These are phyloP conservation scores for Biancaea sappan DNA, from an alignment of 306 rosid genomes.

Conservation along the genomic window DNA sequence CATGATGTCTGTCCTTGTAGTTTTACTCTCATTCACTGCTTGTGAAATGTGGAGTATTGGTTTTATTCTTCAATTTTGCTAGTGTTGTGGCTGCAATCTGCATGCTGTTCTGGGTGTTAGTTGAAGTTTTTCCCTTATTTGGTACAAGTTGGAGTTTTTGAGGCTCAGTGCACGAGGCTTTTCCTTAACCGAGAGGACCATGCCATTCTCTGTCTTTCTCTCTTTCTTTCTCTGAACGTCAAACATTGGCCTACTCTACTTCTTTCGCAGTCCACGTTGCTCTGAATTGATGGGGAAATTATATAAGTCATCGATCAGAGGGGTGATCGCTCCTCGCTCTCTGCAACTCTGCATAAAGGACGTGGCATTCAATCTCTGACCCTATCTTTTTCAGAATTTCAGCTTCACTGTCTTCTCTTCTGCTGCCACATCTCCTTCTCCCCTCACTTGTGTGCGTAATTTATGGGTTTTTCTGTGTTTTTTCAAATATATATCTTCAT, in stretches of 20 bases:
- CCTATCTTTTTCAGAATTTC: slow-evolving; percentile 50
- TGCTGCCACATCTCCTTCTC: slow-evolving; percentile 42
- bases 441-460: no score
- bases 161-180: slow-evolving; percentile 45
- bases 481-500: not conserved
- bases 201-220: slow-evolving; percentile 7
- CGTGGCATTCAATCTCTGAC: slow-evolving; percentile 72
- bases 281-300: slow-evolving; percentile 27
- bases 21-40: no score
- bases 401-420: slow-evolving; percentile 43
- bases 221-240: slow-evolving; percentile 13
- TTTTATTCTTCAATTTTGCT: slow-evolving; percentile 23
- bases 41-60: slow-evolving; percentile 20
- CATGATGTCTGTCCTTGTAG: slow-evolving; percentile 6
- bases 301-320: slow-evolving; percentile 20
- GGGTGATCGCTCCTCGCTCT: not conserved
- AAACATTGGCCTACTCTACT: slow-evolving; percentile 12
- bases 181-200: slow-evolving; percentile 28
- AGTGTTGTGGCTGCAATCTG: slow-evolving; percentile 4
- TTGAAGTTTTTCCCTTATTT: slow-evolving; percentile 14
- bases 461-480: no score
- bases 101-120: slow-evolving; percentile 8
- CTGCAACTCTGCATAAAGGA: slow-evolving; percentile 53
- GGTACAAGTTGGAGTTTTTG: slow-evolving; percentile 29
- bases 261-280: slow-evolving; percentile 27